Base-by-base conservation (phyloP, 1,284 basidiomycete species). In the Malassezia pachydermatis region DNA sequence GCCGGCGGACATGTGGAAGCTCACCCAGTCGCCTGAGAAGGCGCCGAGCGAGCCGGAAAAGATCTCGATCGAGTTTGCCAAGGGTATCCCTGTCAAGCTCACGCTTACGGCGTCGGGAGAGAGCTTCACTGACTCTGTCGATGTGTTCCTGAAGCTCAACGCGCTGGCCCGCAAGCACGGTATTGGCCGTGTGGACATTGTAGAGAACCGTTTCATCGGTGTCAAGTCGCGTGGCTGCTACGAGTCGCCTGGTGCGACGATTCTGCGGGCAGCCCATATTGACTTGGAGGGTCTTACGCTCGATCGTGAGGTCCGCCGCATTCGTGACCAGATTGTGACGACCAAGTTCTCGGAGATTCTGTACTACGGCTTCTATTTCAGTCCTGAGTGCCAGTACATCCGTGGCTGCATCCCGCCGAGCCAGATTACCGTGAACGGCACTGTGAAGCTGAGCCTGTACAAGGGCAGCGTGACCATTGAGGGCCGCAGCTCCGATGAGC, bases 181-280 rank as follows among this genome's bases (percentile, higher is more conserved):
- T 63, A 80, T 98, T 61, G 90, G 92, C 40, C 83, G 92, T 56
- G 84, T 95, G 75, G 92, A 98, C 75, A 96, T 98, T 72, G 94
- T 98, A 68, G 92, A 98, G 78, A 98, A 98, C 78, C 82, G 92
- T 48, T 96, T 95, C 78, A 96, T 98, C 73, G 92, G 92, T 57
- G 90, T 98, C 73, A 98, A 98, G 77, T 89, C 86, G 48, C 86
- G 92, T 48, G 92, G 92, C 29, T 99, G 94, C 77, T 99, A 99
- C 78, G 92, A 99, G 76, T 85, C 86, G 6, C 92, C 92, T 16
- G 92, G 83, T 17, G 92, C 88, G 37, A 95, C 90, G 51, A 95
- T 98, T 75, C 79, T 99, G 40, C 87, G 90, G 62, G 82, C 80
- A 16, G 92, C 92, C 11, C 92, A 98, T 76, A 79, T 99, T 75